Evolutionary conservation across 441 rosid genomes (phyloP), one percentile per base, ranked within the genome.

Genomic region (Theobroma grandiflorum): DNA sequence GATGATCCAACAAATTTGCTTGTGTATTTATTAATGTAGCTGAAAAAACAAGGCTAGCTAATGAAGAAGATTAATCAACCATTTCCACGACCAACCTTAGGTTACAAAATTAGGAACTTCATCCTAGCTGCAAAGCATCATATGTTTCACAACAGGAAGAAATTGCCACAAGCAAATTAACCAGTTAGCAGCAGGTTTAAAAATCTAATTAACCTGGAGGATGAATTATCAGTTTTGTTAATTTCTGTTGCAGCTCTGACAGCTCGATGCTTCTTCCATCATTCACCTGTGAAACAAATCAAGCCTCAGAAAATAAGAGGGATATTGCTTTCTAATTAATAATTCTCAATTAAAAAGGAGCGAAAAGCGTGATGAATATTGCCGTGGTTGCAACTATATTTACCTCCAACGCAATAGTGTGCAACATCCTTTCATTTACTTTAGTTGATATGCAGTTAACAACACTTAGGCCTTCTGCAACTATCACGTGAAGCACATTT

Each of bases 401-500:
- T 80, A 86, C 94, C 90, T 89, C 77, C 31, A 84, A 70, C 63
- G 69, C 78, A 65, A 89, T 84, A 63, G 78, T 78, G 75, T 89
- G 88, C 15, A 83, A 43, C 69, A 85, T 64, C 77, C 81, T 89
- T 33, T 82, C 81, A 50, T 76, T 83, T 15, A 78, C 68, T 77
- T 65, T 82, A 11, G 86, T 63, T 55, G 92, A 89, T 64, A 82
- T 43, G 72, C 86, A 86, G 71, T 87, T 88, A 61, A 78, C 81
- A 37, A 89, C 63, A 57, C 11, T 79, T 33, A 89, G 69, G 72
- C 83, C 84, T 82, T 78, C 85, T 79, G 74, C 82, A 58, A 18
- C 45, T 35, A 88, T 63, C n/a, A 82, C 58, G 53, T 67, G 64
- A 76, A 88, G 72, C 53, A 85, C 81, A 64, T 49, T 63, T 6